phyloP scores from a whole-genome alignment of 805 yeast species.

The Hanseniaspora lachancei region DNA sequence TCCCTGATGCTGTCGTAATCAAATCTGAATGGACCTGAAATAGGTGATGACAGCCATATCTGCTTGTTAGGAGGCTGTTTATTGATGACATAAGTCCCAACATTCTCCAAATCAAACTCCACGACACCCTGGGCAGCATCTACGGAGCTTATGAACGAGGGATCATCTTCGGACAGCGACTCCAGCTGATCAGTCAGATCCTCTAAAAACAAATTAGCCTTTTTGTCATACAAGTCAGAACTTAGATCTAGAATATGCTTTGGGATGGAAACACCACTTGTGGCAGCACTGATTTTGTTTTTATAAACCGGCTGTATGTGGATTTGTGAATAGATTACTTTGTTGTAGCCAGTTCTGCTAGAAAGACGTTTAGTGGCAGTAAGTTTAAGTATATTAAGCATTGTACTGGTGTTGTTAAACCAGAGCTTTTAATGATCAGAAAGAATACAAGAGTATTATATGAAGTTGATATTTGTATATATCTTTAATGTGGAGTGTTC shows the following conservation, averaged over 20 bases:
- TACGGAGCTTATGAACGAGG: conserved; percentile 61
- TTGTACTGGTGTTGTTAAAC: no score
- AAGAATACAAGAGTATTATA: no score
- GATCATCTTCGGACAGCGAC: conserved; percentile 44
- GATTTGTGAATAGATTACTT: not conserved
- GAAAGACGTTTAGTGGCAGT: not conserved
- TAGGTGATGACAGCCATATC: conserved; percentile 88
- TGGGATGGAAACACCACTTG: conserved; percentile 30
- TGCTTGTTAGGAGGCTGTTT: conserved; percentile 97
- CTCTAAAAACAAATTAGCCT: conserved; percentile 61
- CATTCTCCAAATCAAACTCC: conserved; percentile 53
- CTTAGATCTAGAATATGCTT: conserved; percentile 38
- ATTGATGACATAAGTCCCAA: conserved; percentile 82
- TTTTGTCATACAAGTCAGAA: conserved; percentile 43
- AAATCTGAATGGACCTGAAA: conserved; percentile 81
- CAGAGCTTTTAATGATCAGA: no score
- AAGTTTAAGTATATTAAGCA: not conserved
- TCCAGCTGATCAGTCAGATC: conserved; percentile 54
- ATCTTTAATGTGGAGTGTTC: no score
- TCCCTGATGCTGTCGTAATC: conserved; percentile 51
- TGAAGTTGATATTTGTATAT: no score
- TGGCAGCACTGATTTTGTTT: conserved; percentile 3
- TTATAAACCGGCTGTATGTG: not conserved
- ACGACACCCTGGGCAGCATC: conserved; percentile 67
- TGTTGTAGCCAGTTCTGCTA: not conserved